A percentile compares a stretch with the other conserved stretches of the same genome.
These are phyloP conservation scores for Mrakia blollopis DNA, from an alignment of 768 basidiomycete genomes.

Conservation along the genomic window DNA sequence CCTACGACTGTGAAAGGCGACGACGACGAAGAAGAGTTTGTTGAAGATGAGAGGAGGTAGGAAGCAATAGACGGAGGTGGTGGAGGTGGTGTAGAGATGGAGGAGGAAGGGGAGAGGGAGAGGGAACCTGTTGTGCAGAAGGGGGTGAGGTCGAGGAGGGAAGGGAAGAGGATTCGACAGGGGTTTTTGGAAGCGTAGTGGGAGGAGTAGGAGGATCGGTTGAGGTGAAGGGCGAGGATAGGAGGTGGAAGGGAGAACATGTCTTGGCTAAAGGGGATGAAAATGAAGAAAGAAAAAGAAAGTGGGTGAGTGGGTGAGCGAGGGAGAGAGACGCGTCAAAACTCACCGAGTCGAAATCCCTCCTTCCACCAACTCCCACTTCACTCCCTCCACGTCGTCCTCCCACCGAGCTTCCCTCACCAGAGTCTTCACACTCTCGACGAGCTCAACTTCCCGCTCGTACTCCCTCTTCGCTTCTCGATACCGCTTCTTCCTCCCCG, in stretches of 20 bases:
- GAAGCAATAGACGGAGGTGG: conserved; percentile 4
- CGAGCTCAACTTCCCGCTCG: conserved; percentile 55
- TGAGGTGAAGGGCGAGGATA: conserved; percentile 81
- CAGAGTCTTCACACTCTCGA: conserved; percentile 68
- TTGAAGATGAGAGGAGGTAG: conserved; percentile 42
- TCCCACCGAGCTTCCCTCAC: conserved; percentile 57
- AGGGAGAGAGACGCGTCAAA: conserved; percentile 12
- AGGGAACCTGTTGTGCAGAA: conserved; percentile 78
- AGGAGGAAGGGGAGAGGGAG: conserved; percentile 57
- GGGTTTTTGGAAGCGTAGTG: conserved; percentile 74
- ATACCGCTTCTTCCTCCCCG: conserved; percentile 65
- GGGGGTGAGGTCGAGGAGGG: conserved; percentile 80
- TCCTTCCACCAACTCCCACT: conserved; percentile 77
- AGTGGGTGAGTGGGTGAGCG: not conserved
- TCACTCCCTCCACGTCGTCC: conserved; percentile 66
- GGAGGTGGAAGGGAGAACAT: conserved; percentile 63
- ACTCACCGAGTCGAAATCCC: conserved; percentile 82
- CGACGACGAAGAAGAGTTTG: too few species aligned
- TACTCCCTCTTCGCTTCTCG: conserved; percentile 68
- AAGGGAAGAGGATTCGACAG: conserved; percentile 72
- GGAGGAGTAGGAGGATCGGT: conserved; percentile 81
- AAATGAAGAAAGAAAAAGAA: conserved; percentile 15
- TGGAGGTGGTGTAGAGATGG: conserved; percentile 61
- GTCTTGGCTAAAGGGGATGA: conserved; percentile 33
- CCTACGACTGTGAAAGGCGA: conserved; percentile 49